phyloP scores from a whole-genome alignment of 257 asterid genomes.

The Coffea canephora region DNA sequence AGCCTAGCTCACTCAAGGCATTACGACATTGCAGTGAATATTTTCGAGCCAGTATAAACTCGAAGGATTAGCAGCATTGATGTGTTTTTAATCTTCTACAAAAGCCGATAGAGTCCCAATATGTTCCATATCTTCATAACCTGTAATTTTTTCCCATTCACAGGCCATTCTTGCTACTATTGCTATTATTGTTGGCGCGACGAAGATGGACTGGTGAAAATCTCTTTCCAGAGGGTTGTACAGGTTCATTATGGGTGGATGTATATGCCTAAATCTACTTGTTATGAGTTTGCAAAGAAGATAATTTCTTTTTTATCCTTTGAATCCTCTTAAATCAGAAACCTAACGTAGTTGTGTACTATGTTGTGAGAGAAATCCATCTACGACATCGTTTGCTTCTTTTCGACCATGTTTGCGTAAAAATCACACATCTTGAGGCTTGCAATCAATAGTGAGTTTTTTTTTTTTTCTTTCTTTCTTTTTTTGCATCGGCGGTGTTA shows the following conservation, averaged over 20 bases:
- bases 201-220: conserved; percentile 36
- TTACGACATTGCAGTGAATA: background rate
- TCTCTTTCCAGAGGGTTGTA: conserved; percentile 3
- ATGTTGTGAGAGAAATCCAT: background rate
- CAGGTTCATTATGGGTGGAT: conserved; percentile 11
- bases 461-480: too few relatives aligned
- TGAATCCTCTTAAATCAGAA: background rate
- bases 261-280: background rate
- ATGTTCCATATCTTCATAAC: background rate
- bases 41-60: too few relatives aligned
- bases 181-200: conserved; percentile 61
- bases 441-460: background rate
- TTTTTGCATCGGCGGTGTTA: too few relatives aligned
- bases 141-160: background rate
- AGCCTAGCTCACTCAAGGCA: background rate
- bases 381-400: background rate
- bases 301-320: background rate
- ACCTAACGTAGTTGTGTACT: background rate
- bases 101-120: too few relatives aligned
- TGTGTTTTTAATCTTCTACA: background rate
- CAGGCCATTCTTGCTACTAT: conserved; percentile 75
- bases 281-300: background rate
- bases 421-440: background rate
- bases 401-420: background rate
- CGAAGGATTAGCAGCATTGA: background rate